Base-by-base conservation (phyloP, 768 basidiomycete genomes). In the Trametes cinnabarina region DNA sequence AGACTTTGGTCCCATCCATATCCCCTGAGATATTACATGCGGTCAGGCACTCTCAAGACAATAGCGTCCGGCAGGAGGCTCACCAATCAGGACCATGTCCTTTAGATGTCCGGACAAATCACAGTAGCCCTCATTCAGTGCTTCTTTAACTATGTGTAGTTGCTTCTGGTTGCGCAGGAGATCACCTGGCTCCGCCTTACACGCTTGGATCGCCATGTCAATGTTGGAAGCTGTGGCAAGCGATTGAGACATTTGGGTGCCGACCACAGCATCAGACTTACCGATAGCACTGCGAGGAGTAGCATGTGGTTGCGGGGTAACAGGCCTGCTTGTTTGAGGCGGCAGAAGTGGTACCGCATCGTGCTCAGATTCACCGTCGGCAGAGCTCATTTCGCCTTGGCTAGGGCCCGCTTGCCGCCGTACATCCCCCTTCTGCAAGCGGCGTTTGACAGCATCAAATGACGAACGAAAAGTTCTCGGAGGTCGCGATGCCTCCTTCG, bases 111-210 rank as follows among this genome's bases (percentile, higher is more conserved):
- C 90, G 48, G 85, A 86, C 12, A 86, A 72, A 69, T 94, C 92
- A 62, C 92, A 93, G 66, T 93, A 94, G 3, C 88, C 87, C 60
- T 91, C 88, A 60, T 90, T 77, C n/a, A 88, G 66, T 8, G 84
- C 84, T 66, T 92, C 90, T 62, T 82, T 87, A 30, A 94, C 82
- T 47, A 78, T 75, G 57, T 82, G 81, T 86, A 92, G 87, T 40
- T 83, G 77, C 66, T 86, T 77, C 44, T 83, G 73, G 66, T 88
- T 90, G 48, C 77, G 77, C 10, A 94, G 66, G 15, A 88, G 65
- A 49, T 82, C 78, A 6, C 79, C 77, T 22, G 80, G 80, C 71
- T 94, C 91, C 4, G 82, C 80, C 47, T 81, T 79, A 65, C 91
- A 94, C 1, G 87, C 88, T 51, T 76, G 81, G 61, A 90, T 79